Conservation (phyloP, 1,284 basidiomycete species). For the Cryptococcus sp. region DNA sequence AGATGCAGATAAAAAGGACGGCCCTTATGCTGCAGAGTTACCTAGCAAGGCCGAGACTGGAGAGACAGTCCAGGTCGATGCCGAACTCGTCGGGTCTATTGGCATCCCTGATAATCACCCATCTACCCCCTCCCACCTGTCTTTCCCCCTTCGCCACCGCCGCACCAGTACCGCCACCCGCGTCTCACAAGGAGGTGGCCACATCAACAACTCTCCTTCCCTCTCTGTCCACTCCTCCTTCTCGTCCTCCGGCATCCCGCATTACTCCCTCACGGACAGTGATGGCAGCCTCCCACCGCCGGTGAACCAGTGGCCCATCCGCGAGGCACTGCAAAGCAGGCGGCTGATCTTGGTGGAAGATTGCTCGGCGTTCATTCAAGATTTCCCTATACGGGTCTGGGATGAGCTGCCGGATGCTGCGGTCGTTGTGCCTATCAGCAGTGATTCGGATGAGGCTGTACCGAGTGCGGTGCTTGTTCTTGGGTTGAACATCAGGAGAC, state of each 20-base stretch:
- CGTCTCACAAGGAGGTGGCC: constrained; percentile 10
- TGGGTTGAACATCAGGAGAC: constrained; percentile 45
- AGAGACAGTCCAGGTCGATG: constrained; percentile 9
- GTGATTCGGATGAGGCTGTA: constrained; percentile 39
- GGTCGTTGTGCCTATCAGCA: constrained; percentile 47
- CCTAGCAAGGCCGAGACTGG: constrained; percentile 4
- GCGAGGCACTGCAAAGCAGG: constrained; percentile 33
- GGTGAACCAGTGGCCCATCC: constrained; percentile 38
- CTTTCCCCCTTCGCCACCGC: constrained; percentile 9
- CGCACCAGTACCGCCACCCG: constrained; percentile 7
- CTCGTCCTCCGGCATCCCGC: constrained; percentile 6
- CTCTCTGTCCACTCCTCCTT: constrained; percentile 31
- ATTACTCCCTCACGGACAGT: constrained; percentile 6
- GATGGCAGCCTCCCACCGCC: not conserved
- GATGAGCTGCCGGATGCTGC: constrained; percentile 46
- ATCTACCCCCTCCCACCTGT: constrained; percentile 23
- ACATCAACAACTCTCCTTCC: constrained; percentile 29
- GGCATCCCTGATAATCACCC: constrained; percentile 44
- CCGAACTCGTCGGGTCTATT: constrained; percentile 31
- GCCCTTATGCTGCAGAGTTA: constrained; percentile 3
- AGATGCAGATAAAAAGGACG: not conserved
- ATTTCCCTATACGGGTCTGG: constrained; percentile 44
- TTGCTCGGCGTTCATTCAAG: constrained; percentile 34
- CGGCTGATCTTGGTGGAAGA: constrained; percentile 44
- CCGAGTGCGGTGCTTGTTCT: constrained; percentile 47